Base-by-base conservation (phyloP, 495 filamentous ascomycete genomes). In the Hyaloscypha hepaticicola region DNA sequence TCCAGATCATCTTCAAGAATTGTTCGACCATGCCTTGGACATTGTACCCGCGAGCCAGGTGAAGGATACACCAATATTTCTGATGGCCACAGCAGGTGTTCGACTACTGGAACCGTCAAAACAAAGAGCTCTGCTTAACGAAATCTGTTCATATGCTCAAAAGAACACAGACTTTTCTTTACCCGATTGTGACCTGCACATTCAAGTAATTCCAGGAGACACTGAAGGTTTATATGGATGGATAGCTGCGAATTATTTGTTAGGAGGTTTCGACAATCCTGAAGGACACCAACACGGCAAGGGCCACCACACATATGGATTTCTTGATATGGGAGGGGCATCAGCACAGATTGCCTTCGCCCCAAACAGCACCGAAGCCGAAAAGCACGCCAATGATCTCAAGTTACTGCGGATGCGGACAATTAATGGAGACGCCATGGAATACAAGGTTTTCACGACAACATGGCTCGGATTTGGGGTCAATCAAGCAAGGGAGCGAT, bases 161-260 rank as follows among this genome's bases (percentile, higher is more conserved):
- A 77, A 82, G 53, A 88, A 91, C 55, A 93, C 93, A 12, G 79
- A 87, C 24, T 99, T 99, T 70, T 82, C 87, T 55, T 82, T 99
- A 5, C 93, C 95, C 38, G 93, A 98, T 73, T 99, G 95, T 77
- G 85, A 82, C 59, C 75, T 90, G 4, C 93, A 99, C 70, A 90
- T 99, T 25, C 94, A 97, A 71, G 92, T 97, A 14, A 98, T 99
- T 62, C 87, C 91, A 1, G 95, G 95, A n/a, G 93, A 96, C 72
- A 98, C 96, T 0, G 95, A 99, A 75, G 95, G 93, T 21, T 75
- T 99, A 48, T 99, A 98, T 68, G 95, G 95, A n/a, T 99, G 95
- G 95, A 88, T 98, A 67, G 95, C 95, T 34, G 88, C 94, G n/a
- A 99, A 99, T 72, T 99, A 98, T 72, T 77, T 99, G 22, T 78